phyloP scores from a whole-genome alignment of 2,329 filamentous ascomycete species.

The Talaromyces pinophilus region DNA sequence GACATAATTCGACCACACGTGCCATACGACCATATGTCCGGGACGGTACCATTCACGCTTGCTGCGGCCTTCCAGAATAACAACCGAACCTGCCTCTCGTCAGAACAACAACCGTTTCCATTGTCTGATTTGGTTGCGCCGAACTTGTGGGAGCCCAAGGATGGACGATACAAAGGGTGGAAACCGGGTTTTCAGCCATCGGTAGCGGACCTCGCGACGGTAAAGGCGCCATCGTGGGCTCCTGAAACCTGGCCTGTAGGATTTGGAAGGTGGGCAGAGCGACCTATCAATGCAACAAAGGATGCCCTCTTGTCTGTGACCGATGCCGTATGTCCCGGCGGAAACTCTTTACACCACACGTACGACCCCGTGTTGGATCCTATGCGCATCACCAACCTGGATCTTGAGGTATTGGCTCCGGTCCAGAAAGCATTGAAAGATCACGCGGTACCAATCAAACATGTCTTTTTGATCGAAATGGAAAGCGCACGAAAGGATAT shows the following conservation, averaged over 20 bases:
- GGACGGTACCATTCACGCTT: conserved; percentile 34
- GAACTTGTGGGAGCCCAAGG: conserved; percentile 32
- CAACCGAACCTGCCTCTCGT: conserved; percentile 8
- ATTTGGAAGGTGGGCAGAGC: conserved; percentile 31
- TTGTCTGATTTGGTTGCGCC: conserved; percentile 29
- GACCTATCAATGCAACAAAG: not conserved
- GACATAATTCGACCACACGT: conserved; percentile 31
- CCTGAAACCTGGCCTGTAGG: conserved; percentile 30
- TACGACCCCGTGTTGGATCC: conserved; percentile 36
- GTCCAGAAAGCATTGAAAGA: conserved; percentile 30
- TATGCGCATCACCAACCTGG: conserved; percentile 35
- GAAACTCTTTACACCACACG: conserved; percentile 20
- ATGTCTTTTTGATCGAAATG: conserved; percentile 36
- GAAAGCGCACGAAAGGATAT: conserved; percentile 37
- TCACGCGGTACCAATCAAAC: conserved; percentile 32
- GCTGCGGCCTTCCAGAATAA: conserved; percentile 26
- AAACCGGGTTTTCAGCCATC: conserved; percentile 28
- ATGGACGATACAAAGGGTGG: conserved; percentile 36
- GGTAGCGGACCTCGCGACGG: conserved; percentile 20
- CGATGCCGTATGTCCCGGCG: conserved; percentile 16
- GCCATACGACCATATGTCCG: conserved; percentile 36
- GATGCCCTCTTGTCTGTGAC: not conserved
- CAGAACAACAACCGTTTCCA: conserved; percentile 29
- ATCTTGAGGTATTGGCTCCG: conserved; percentile 31
- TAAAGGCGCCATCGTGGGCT: conserved; percentile 29